phyloP scores from a whole-genome alignment of 2,329 filamentous ascomycete genomes.

The Verticillium longisporum region DNA sequence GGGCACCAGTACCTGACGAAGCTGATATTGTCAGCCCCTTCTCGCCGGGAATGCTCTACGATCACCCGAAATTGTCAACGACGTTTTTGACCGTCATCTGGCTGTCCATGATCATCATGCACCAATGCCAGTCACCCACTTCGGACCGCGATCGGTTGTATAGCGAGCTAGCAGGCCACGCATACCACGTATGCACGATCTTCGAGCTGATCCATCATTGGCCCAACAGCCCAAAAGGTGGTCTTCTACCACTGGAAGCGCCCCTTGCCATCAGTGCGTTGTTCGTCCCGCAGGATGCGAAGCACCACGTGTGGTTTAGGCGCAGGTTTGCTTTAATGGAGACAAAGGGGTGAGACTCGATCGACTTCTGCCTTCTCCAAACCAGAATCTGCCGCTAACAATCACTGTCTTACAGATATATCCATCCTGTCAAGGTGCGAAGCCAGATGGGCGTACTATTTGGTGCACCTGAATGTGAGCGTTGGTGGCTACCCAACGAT shows the following conservation, averaged over 20 bases:
- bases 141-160: constrained; percentile 43
- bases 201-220: constrained; percentile 73
- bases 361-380: neutral
- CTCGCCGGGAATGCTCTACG: constrained; percentile 60
- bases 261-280: constrained; percentile 69
- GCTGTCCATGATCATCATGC: constrained; percentile 74
- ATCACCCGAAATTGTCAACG: constrained; percentile 63
- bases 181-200: constrained; percentile 66
- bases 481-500: constrained; percentile 87
- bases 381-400: constrained; percentile 4
- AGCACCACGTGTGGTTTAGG: constrained; percentile 72
- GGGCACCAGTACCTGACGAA: constrained; percentile 38
- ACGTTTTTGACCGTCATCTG: constrained; percentile 74
- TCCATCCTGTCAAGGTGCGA: constrained; percentile 70
- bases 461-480: constrained; percentile 59
- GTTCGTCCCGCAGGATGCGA: constrained; percentile 70
- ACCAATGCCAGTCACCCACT: constrained; percentile 63
- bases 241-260: constrained; percentile 66
- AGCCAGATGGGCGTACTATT: constrained; percentile 71
- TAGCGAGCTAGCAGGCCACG: constrained; percentile 51
- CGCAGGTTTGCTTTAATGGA: constrained; percentile 75
- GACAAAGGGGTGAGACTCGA: constrained; percentile 60
- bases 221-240: constrained; percentile 62
- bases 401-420: constrained; percentile 54
- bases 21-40: constrained; percentile 72